These are phyloP conservation scores for Hepatocystis sp. DNA, from an alignment of 169 alveolate genomes.

Conservation along the genomic window DNA sequence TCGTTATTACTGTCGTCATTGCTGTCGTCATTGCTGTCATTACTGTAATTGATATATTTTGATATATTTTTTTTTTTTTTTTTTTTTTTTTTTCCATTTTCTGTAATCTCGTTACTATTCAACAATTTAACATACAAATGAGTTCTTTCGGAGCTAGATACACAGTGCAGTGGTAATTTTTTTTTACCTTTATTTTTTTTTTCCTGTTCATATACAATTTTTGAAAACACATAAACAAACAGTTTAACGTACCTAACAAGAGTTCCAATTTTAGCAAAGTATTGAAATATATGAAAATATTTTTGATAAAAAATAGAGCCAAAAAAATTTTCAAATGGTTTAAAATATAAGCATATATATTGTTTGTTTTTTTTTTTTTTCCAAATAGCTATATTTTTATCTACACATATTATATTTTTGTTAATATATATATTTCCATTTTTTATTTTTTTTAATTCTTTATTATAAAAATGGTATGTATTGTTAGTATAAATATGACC, in stretches of 20 bases:
- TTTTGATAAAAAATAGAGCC: constrained; percentile 40
- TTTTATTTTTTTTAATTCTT: constrained; percentile 2
- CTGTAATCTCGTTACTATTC: neutral
- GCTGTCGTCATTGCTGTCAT: neutral
- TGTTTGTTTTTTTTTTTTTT: constrained; percentile 13
- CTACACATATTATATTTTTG: constrained; percentile 37
- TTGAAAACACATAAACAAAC: constrained; percentile 29
- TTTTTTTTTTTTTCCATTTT: neutral
- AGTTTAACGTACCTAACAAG: constrained; percentile 34
- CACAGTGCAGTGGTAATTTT: neutral
- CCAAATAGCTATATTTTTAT: constrained; percentile 43
- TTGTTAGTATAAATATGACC: no score
- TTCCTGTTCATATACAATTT: neutral
- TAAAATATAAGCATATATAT: constrained; percentile 10
- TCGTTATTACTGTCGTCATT: neutral
- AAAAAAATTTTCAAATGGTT: constrained; percentile 34
- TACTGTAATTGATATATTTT: neutral
- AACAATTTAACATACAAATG: neutral
- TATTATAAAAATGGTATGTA: no score
- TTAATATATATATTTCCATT: constrained; percentile 29
- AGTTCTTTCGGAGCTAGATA: neutral
- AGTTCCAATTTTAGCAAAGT: constrained; percentile 32
- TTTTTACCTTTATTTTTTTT: neutral
- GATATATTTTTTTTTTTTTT: neutral
- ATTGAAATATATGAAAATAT: constrained; percentile 35